These are phyloP conservation scores for Candida koratica DNA, from an alignment of 805 yeast species.

Conservation along the genomic window DNA sequence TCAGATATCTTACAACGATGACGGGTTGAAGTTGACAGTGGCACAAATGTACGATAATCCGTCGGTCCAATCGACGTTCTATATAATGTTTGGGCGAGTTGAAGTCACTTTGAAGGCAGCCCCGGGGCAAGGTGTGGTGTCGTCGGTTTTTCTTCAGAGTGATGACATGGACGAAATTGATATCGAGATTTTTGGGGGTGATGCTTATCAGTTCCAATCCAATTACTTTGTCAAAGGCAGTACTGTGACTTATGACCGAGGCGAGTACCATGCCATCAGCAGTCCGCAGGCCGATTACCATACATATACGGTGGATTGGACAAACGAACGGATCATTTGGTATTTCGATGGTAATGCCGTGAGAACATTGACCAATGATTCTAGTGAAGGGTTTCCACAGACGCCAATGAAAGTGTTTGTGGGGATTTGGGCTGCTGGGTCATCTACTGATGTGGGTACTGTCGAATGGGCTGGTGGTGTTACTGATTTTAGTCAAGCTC, in stretches of 20 bases:
- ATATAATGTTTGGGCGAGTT: constrained; percentile 81
- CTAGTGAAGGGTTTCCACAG: constrained; percentile 76
- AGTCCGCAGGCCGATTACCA: constrained; percentile 59
- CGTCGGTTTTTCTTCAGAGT: constrained; percentile 70
- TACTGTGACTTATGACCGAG: constrained; percentile 73
- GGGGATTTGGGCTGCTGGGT: constrained; percentile 81
- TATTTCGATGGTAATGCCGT: constrained; percentile 62
- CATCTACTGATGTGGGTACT: constrained; percentile 58
- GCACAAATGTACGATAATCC: constrained; percentile 69
- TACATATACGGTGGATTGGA: constrained; percentile 84
- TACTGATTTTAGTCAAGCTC: constrained; percentile 60
- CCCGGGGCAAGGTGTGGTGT: constrained; percentile 70
- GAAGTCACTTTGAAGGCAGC: constrained; percentile 70
- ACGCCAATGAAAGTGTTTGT: constrained; percentile 69
- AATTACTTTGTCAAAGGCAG: constrained; percentile 79
- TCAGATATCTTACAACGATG: constrained; percentile 33
- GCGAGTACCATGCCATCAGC: constrained; percentile 56
- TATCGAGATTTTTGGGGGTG: constrained; percentile 81
- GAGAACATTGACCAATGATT: constrained; percentile 53
- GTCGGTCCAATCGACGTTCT: constrained; percentile 65
- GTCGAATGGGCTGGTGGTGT: constrained; percentile 79
- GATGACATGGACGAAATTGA: constrained; percentile 89
- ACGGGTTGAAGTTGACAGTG: constrained; percentile 60
- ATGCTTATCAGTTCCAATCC: constrained; percentile 66
- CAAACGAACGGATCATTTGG: constrained; percentile 59